Base-by-base conservation (phyloP, 73 alveolate genomes). In the Tetrahymena borealis region DNA sequence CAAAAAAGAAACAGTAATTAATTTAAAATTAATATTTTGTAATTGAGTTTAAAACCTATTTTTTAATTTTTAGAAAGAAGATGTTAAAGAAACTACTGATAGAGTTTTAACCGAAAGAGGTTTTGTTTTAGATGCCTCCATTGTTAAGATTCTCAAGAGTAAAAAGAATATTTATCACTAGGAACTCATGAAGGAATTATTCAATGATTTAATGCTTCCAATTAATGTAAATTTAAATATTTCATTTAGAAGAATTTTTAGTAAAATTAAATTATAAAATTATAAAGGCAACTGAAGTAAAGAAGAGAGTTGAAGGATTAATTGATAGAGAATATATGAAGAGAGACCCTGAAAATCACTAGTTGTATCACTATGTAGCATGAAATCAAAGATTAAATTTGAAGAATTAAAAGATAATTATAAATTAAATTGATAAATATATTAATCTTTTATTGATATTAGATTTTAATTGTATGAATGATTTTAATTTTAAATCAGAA, bases 81-180 rank as follows among this genome's bases (percentile, higher is more conserved):
- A 60, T 60, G 85, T 60, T 15, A 60, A 60, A 60, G 85, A 60
- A n/a, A 60, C 85, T 24, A 60, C 85, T 15, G 85, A 60, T 10
- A 60, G 85, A 60, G 85, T 60, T 60, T 28, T 60, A n/a, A 60
- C 85, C 28, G 85, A 60, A 28, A 60, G 85, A 60, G 85, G 91
- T 39, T 92, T 78, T 91, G 78, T 93, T 38, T 79, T 97, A 18
- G 99, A 97, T 60, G 99, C 99, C 7, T 93, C 96, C 35, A 95
- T 97, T 39, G 99, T 96, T 20, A 94, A 94, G 90, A 94, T 93
- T 6, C 95, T 96, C 97, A 96, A 96, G 79, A 93, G 96, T 24
- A 93, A 95, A 43, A 95, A 92, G 42, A 85, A 91, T 11, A 93
- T 95, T 33, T 93, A 94, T 28, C 95, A 95, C 33, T 91, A 90